Evolutionary conservation across 306 rosid species (phyloP).

Genomic region (Hippophae rhamnoides): DNA sequence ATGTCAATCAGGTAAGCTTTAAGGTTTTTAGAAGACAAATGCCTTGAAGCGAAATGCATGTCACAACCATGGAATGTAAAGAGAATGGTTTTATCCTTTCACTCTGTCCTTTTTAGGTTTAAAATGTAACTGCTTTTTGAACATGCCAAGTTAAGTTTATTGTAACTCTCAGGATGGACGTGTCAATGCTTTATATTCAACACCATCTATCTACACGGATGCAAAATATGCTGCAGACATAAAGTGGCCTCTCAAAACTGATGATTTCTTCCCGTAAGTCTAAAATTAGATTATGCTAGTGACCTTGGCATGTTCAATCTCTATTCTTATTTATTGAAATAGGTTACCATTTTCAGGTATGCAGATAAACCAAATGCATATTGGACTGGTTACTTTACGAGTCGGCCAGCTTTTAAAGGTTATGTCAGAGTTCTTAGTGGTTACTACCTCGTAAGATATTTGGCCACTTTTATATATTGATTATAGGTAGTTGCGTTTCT

Average conservation of each 20-base stretch:
- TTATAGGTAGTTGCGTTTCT: background rate
- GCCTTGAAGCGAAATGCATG: background rate
- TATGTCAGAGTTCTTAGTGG: conserved; percentile 69
- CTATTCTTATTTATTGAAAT: background rate
- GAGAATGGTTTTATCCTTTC: background rate
- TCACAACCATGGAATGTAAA: background rate
- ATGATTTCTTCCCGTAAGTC: conserved; percentile 88
- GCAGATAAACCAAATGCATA: conserved; percentile 75
- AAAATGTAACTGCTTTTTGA: background rate
- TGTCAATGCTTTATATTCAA: conserved; percentile 73
- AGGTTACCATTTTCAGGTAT: conserved; percentile 42
- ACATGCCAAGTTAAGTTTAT: background rate
- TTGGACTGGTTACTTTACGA: conserved; percentile 94
- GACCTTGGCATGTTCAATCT: background rate
- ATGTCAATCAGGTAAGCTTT: conserved; percentile 58
- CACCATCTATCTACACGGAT: conserved; percentile 85
- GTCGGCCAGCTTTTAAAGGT: conserved; percentile 77
- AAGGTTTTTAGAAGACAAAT: background rate
- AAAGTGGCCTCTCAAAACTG: conserved; percentile 78
- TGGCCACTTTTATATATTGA: background rate
- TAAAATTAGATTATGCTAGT: conserved; percentile 5
- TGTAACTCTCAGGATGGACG: conserved; percentile 62
- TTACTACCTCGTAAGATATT: conserved; percentile 62
- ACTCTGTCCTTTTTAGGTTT: background rate
- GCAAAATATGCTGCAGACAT: conserved; percentile 66